These are phyloP conservation scores for Corylus avellana DNA, from an alignment of 306 rosid species.

Conservation along the genomic window DNA sequence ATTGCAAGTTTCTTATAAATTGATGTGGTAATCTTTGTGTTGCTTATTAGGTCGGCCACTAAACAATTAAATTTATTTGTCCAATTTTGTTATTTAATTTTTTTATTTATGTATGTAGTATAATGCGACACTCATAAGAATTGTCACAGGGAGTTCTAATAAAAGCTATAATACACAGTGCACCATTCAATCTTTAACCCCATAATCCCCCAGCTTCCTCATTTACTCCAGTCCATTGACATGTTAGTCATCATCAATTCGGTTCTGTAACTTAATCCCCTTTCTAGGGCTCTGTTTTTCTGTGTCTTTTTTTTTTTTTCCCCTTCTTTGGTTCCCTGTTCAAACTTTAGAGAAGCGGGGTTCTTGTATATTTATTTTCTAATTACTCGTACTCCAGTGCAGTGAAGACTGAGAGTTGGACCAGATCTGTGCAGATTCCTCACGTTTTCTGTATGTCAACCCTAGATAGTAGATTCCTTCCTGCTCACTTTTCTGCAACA, in stretches of 20 bases:
- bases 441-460: neutral
- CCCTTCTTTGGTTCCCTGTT: neutral
- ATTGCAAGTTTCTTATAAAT: too few species aligned
- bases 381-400: neutral
- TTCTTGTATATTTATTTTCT: neutral
- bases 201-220: neutral
- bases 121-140: too few species aligned
- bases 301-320: neutral
- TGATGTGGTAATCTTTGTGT: too few species aligned
- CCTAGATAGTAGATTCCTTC: conserved; percentile 24
- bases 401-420: neutral
- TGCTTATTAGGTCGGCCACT: too few species aligned
- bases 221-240: neutral
- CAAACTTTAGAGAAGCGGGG: neutral
- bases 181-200: neutral
- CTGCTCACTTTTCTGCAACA: conserved; percentile 12
- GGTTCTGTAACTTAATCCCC: too few species aligned
- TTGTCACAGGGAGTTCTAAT: too few species aligned
- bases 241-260: neutral
- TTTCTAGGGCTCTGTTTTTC: neutral
- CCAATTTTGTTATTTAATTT: too few species aligned
- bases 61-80: too few species aligned
- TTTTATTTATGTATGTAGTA: too few species aligned
- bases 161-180: neutral
- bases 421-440: conserved; percentile 6